phyloP scores from a whole-genome alignment of 768 basidiomycete species.

The Coprinopsis strossmayeri region DNA sequence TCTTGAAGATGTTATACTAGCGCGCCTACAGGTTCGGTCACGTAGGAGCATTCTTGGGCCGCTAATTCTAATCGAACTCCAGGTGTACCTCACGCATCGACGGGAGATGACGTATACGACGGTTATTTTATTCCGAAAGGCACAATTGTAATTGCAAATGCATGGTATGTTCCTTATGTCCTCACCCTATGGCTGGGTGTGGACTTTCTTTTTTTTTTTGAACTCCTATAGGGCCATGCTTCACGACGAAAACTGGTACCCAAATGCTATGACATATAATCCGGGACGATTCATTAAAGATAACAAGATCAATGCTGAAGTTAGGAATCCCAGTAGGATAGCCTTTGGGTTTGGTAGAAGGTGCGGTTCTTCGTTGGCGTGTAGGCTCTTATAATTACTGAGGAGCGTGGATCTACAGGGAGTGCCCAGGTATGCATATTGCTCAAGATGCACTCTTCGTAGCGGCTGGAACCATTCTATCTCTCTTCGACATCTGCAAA shows the following conservation, averaged over 20 bases:
- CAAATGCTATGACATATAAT: background rate
- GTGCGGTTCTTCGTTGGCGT: constrained; percentile 6
- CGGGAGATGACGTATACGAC: constrained; percentile 4
- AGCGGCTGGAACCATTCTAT: constrained; percentile 7
- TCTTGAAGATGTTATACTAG: too few species aligned
- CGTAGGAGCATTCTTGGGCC: background rate
- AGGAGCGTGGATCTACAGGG: background rate
- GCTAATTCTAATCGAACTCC: background rate
- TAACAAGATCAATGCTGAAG: constrained; percentile 15
- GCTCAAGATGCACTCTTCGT: constrained; percentile 1
- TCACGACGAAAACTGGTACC: too few species aligned
- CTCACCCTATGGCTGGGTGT: background rate
- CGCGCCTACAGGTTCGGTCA: too few species aligned
- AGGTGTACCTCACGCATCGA: constrained; percentile 1
- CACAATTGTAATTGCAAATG: constrained; percentile 2
- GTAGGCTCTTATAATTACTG: background rate
- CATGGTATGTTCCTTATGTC: background rate
- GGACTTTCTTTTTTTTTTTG: too few species aligned
- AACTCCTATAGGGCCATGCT: too few species aligned
- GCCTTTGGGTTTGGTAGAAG: constrained; percentile 27
- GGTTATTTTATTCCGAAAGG: constrained; percentile 8
- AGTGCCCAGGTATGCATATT: constrained; percentile 9
- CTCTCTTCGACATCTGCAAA: too few species aligned
- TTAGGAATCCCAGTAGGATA: constrained; percentile 18
- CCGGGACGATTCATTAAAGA: constrained; percentile 1